phyloP scores from a whole-genome alignment of 164 flowering plant genomes.

The Paratinospora sagittata region DNA sequence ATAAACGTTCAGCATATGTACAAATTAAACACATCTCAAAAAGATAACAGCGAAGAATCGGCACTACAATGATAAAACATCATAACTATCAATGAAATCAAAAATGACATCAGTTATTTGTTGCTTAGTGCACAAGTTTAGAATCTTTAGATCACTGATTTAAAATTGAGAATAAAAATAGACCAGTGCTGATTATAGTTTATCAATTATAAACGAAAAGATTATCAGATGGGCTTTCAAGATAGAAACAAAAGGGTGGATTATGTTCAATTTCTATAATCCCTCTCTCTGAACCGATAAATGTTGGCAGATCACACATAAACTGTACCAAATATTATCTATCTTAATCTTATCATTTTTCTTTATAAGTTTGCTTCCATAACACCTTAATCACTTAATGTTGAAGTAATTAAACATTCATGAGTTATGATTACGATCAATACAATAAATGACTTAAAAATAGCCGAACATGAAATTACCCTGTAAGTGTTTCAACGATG shows the following conservation, averaged over 20 bases:
- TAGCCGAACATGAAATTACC: slow-evolving; percentile 18
- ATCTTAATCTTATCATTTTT: neutral
- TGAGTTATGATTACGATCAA: neutral
- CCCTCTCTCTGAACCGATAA: neutral
- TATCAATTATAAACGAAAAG: too few species aligned
- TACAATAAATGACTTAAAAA: neutral
- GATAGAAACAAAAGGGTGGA: too few species aligned
- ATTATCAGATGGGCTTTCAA: too few species aligned
- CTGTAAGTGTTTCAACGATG: slow-evolving; percentile 14
- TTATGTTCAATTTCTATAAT: too few species aligned
- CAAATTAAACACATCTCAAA: neutral
- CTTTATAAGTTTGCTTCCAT: neutral
- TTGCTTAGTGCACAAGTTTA: too few species aligned
- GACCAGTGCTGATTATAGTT: too few species aligned
- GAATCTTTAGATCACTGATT: too few species aligned
- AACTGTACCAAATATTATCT: neutral
- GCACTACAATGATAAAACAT: neutral
- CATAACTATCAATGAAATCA: too few species aligned
- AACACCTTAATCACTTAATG: neutral
- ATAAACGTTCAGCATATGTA: neutral
- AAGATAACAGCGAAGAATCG: neutral
- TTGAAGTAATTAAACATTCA: neutral
- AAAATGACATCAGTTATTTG: too few species aligned
- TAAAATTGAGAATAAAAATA: too few species aligned
- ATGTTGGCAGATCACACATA: neutral